Evolutionary conservation across 2,329 filamentous ascomycete genomes (phyloP).

Genomic region (Kalmusia sp.): DNA sequence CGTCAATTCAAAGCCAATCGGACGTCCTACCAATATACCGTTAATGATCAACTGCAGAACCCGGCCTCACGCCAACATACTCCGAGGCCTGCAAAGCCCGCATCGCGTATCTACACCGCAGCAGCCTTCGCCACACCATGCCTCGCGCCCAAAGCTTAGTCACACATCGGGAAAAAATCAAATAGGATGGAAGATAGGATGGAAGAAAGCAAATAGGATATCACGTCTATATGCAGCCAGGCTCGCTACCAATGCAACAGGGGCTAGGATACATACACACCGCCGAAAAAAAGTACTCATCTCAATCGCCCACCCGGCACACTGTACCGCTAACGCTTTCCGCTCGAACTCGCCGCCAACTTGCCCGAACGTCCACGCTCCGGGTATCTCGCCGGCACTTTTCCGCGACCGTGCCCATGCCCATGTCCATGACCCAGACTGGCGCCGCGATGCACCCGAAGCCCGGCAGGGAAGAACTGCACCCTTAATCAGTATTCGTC

Average conservation of each 20-base stretch:
- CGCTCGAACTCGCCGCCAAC: neutral
- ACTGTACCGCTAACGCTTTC: neutral
- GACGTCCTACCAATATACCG: too few species aligned
- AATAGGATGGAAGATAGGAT: too few species aligned
- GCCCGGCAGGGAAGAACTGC: conserved; percentile 11
- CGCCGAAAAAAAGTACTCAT: too few species aligned
- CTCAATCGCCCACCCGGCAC: too few species aligned
- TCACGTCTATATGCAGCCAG: neutral
- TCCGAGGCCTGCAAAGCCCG: too few species aligned
- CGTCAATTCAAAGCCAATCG: too few species aligned
- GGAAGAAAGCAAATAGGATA: conserved; percentile 1
- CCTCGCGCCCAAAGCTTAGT: neutral
- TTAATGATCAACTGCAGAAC: too few species aligned
- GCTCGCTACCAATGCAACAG: neutral
- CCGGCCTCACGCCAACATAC: too few species aligned
- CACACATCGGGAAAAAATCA: neutral
- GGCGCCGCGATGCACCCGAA: conserved; percentile 4
- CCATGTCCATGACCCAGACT: conserved; percentile 8
- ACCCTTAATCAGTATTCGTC: conserved; percentile 5
- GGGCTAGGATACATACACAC: neutral
- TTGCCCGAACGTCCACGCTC: neutral
- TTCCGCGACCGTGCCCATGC: neutral
- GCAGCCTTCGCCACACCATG: too few species aligned
- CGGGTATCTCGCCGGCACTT: neutral
- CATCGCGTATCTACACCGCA: too few species aligned